Percentiles rank a stretch among this genome's conserved stretches.
phyloP scores from a whole-genome alignment of 306 rosid genomes.

The Cajanus cajan region DNA sequence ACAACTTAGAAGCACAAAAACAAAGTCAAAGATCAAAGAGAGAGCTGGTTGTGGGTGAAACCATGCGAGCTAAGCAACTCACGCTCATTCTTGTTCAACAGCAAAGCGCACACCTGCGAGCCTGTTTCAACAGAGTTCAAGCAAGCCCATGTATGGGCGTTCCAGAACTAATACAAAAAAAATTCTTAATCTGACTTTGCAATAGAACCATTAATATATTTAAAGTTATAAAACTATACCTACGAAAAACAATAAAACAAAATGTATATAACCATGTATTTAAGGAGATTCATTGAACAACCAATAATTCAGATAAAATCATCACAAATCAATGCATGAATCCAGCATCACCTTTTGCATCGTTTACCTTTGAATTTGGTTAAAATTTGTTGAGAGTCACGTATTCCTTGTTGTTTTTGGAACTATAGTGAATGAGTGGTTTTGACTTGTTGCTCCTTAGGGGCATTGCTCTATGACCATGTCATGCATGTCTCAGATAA shows the following conservation, averaged over 20 bases:
- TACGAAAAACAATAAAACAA: background rate
- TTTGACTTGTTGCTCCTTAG: too few species aligned
- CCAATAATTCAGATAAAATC: background rate
- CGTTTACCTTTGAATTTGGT: background rate
- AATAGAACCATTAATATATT: too few species aligned
- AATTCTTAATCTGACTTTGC: background rate
- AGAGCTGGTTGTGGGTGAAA: slow-evolving; percentile 63
- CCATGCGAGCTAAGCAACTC: slow-evolving; percentile 93
- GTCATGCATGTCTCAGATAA: too few species aligned
- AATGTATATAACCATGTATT: too few species aligned
- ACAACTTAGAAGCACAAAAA: too few species aligned
- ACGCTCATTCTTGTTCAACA: slow-evolving; percentile 86
- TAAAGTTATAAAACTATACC: background rate
- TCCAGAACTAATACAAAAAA: too few species aligned
- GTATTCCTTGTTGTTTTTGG: background rate
- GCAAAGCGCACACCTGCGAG: slow-evolving; percentile 70
- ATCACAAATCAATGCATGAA: slow-evolving; percentile 9
- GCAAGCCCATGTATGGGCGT: slow-evolving; percentile 78
- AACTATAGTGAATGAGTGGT: background rate
- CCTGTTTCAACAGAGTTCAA: slow-evolving; percentile 73
- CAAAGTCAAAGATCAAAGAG: too few species aligned
- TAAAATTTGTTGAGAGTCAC: too few species aligned
- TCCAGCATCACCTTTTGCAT: background rate
- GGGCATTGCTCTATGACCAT: too few species aligned
- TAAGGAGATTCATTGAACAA: background rate